A percentile compares a stretch with the other conserved stretches of the same genome.
Conservation (phyloP, 1,284 basidiomycete genomes). For the Schizophyllum commune region DNA sequence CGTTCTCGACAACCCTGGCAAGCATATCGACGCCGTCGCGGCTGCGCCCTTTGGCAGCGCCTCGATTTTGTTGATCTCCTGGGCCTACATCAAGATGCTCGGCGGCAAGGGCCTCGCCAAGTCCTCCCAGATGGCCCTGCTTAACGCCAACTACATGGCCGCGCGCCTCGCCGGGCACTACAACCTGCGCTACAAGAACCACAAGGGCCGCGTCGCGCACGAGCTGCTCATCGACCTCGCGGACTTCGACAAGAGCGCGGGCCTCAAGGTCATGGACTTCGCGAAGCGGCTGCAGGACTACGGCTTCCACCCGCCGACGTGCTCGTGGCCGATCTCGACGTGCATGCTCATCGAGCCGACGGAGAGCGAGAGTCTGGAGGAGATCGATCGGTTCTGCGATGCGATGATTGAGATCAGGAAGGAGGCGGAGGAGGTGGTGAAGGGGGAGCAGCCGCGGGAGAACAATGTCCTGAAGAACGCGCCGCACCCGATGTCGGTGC, state of each 20-base stretch:
- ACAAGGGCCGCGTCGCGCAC: slow-evolving; percentile 88
- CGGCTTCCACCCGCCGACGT: slow-evolving; percentile 87
- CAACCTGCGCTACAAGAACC: slow-evolving; percentile 85
- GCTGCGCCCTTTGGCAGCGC: slow-evolving; percentile 93
- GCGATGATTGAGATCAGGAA: slow-evolving; percentile 94
- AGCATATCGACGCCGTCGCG: slow-evolving; percentile 83
- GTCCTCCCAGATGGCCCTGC: slow-evolving; percentile 80
- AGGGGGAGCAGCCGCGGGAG: slow-evolving; percentile 78
- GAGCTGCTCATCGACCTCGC: slow-evolving; percentile 93
- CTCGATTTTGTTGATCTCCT: slow-evolving; percentile 93
- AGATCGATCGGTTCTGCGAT: slow-evolving; percentile 92
- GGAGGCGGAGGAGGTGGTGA: slow-evolving; percentile 84
- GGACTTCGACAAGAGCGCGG: slow-evolving; percentile 86
- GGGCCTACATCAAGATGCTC: slow-evolving; percentile 98
- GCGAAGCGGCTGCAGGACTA: slow-evolving; percentile 90
- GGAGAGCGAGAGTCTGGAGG: slow-evolving; percentile 86
- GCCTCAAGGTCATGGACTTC: slow-evolving; percentile 91
- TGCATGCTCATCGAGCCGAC: slow-evolving; percentile 96
- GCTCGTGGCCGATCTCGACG: slow-evolving; percentile 91
- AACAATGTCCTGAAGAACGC: slow-evolving; percentile 93
- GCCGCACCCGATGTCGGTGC: slow-evolving; percentile 79
- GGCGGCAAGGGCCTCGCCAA: slow-evolving; percentile 84
- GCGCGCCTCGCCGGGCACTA: slow-evolving; percentile 81
- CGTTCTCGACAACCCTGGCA: slow-evolving; percentile 56
- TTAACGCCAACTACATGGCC: slow-evolving; percentile 98